A percentile compares a stretch with the other conserved stretches of the same genome.
Evolutionary conservation across 345 rosid species (phyloP).

Genomic region (Bretschneidera sinensis): DNA sequence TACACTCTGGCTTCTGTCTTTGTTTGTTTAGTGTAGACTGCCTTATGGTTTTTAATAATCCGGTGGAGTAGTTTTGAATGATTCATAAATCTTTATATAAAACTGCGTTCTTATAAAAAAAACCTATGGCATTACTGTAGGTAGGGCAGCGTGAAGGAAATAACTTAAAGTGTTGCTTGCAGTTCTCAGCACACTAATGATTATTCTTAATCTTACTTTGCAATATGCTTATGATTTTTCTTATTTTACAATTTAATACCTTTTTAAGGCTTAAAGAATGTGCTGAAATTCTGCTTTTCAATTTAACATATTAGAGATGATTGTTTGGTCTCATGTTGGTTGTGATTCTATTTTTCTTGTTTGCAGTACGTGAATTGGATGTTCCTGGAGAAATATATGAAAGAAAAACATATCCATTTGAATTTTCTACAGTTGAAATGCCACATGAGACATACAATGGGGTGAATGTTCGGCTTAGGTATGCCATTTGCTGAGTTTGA

Average conservation of each 20-base stretch:
- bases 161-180: background rate
- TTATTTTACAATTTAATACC: background rate
- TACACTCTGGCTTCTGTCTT: conserved; percentile 12
- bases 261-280: background rate
- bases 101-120: background rate
- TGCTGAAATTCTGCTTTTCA: background rate
- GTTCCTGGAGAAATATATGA: conserved; percentile 95
- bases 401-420: conserved; percentile 82
- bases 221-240: background rate
- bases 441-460: conserved; percentile 93
- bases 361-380: conserved; percentile 92
- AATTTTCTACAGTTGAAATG: conserved; percentile 94
- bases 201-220: conserved; percentile 3
- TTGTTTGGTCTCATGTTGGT: background rate
- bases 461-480: conserved; percentile 94
- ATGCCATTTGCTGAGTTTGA: conserved; percentile 15
- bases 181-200: background rate
- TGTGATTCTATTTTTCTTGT: conserved; percentile 14
- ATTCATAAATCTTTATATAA: background rate
- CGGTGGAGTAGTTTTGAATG: background rate
- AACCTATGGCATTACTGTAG: too few species aligned
- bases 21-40: background rate
- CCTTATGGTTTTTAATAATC: background rate
- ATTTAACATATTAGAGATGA: background rate
- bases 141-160: background rate